Evolutionary conservation across 139 green algal species (phyloP).

Genomic region (Penium margaritaceum): DNA sequence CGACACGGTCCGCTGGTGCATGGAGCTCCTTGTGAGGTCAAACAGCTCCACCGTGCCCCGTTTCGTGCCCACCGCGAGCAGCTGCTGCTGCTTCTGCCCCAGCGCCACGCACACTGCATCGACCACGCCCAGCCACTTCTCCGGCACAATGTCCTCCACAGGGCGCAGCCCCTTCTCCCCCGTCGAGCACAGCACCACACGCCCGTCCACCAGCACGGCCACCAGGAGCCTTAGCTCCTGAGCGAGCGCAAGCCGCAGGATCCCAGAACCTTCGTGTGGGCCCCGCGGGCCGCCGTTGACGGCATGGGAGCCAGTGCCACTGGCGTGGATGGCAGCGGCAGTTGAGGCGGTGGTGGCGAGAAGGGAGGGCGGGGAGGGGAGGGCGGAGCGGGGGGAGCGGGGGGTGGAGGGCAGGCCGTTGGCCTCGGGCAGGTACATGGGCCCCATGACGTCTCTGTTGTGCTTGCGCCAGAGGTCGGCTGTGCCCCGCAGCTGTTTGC

Average conservation of each 20-base stretch:
- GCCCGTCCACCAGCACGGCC: slow-evolving; percentile 37
- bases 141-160: slow-evolving; percentile 18
- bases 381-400: slow-evolving; percentile 2
- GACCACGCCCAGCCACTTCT: slow-evolving; percentile 36
- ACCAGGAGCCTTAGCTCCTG: slow-evolving; percentile 28
- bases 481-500: slow-evolving; percentile 28
- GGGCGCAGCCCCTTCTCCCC: slow-evolving; percentile 30
- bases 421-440: slow-evolving; percentile 44
- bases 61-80: slow-evolving; percentile 38
- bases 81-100: slow-evolving; percentile 6
- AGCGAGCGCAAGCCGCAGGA: too few species aligned
- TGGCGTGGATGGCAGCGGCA: neutral
- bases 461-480: slow-evolving; percentile 27
- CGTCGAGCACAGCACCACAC: slow-evolving; percentile 35
- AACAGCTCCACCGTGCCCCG: slow-evolving; percentile 42
- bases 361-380: neutral
- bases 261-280: too few species aligned
- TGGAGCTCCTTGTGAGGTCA: slow-evolving; percentile 20
- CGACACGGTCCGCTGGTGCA: slow-evolving; percentile 24
- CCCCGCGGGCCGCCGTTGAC: too few species aligned
- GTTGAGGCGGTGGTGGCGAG: neutral
- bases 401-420: slow-evolving; percentile 39
- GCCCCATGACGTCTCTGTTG: slow-evolving; percentile 13
- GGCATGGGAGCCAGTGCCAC: too few species aligned
- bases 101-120: slow-evolving; percentile 27